Evolutionary conservation across 768 basidiomycete species (phyloP).

Genomic region (Xanthoconium purpureum): DNA sequence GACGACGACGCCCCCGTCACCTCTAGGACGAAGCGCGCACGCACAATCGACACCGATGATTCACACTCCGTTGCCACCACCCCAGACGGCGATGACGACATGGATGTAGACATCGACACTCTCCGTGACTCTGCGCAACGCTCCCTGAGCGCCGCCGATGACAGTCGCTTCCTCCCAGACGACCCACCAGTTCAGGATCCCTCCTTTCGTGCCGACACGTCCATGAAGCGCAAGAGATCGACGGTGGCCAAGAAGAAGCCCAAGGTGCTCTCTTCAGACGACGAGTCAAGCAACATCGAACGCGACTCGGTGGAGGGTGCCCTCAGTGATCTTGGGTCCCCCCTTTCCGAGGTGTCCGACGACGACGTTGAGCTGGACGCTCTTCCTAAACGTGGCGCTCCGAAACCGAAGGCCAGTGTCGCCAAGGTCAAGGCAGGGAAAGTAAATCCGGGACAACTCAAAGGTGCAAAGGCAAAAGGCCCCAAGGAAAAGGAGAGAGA

Average conservation of each 20-base stretch:
- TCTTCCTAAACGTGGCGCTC: slow-evolving; percentile 18
- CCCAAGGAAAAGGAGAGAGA: slow-evolving; percentile 31
- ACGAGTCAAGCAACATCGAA: slow-evolving; percentile 27
- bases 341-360: slow-evolving; percentile 24
- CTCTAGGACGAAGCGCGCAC: slow-evolving; percentile 39
- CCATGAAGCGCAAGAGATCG: slow-evolving; percentile 19
- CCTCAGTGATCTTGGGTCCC: slow-evolving; percentile 22
- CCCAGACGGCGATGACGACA: slow-evolving; percentile 44
- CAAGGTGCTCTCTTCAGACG: slow-evolving; percentile 29
- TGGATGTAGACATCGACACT: slow-evolving; percentile 41
- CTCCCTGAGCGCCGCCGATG: slow-evolving; percentile 9
- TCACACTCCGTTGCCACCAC: slow-evolving; percentile 26
- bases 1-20: slow-evolving; percentile 33
- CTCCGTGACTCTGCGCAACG: slow-evolving; percentile 18
- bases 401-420: slow-evolving; percentile 20
- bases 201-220: neutral
- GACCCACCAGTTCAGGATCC: neutral
- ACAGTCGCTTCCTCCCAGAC: slow-evolving; percentile 23
- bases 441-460: slow-evolving; percentile 12
- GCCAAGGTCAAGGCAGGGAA: slow-evolving; percentile 30
- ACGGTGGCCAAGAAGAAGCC: slow-evolving; percentile 16
- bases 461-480: slow-evolving; percentile 30
- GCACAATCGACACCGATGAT: slow-evolving; percentile 28
- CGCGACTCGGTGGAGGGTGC: slow-evolving; percentile 26
- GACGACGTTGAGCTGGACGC: slow-evolving; percentile 27